Base-by-base conservation (phyloP, 2,329 filamentous ascomycete genomes). In the Phaeosphaeriaceae sp. region DNA sequence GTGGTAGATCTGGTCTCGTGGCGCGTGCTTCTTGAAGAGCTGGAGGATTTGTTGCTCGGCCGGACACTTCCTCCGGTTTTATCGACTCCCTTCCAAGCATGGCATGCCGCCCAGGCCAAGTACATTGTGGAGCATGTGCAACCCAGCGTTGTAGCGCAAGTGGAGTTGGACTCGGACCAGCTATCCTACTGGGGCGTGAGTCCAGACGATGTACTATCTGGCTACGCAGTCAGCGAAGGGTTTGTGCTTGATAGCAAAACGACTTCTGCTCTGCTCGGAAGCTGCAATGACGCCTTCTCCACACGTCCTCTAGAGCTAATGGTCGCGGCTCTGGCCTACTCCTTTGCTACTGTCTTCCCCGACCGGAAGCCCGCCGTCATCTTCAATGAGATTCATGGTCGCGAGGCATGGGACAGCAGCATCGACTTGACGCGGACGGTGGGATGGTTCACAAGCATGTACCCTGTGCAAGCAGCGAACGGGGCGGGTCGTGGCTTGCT, bases 1-100 rank as follows among this genome's bases (percentile, higher is more conserved):
- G 52, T 68, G 28, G 64, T 78, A 5, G 76, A 78, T 44, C 60
- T 78, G 1, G 73, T 78, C 0, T 77, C 75, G 0, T 79, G 77
- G 77, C 62, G 73, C 3, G 67, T 74, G 3, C 66, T 79, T 1
- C 52, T 77, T 0, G 62, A 69, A 8, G 75, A 79, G 21, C 53
- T 79, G 0, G 74, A 78, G 37, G 44, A 53, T 26, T 13, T 56
- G 12, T 33, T 58, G 37, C 36, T 38, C 5, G 40, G 38, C 15
- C 5, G 21, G 4, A 8, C 8, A 23, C 4, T 23, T 8, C 5
- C 8, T 5, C n/a, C n/a, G n/a, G n/a, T n/a, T n/a, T n/a, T n/a
- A n/a, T n/a, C n/a, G n/a, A n/a, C n/a, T n/a, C n/a, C n/a, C n/a
- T n/a, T n/a, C n/a, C n/a, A n/a, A n/a, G n/a, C n/a, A n/a, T n/a